phyloP scores from a whole-genome alignment of 306 rosid species.

The Cucumis sativus region DNA sequence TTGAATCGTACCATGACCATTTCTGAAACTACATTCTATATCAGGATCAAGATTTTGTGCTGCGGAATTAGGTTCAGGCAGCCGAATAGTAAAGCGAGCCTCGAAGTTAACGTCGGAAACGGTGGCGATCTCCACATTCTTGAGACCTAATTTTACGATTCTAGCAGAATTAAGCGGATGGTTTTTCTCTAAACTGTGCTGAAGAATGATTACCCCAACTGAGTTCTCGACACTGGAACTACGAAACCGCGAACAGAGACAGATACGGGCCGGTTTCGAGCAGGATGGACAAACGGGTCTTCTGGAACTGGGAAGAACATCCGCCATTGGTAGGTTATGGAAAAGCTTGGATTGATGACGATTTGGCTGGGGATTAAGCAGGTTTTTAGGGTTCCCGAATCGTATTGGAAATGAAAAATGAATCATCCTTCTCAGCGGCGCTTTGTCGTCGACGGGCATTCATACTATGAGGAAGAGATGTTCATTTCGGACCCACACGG shows the following conservation, averaged over 20 bases:
- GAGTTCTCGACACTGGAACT: slow-evolving; percentile 38
- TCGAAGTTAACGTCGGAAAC: slow-evolving; percentile 59
- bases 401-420: background rate
- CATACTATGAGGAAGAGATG: too few relatives aligned
- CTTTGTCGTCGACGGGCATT: too few relatives aligned
- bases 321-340: slow-evolving; percentile 25
- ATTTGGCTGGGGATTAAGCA: background rate
- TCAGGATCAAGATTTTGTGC: background rate
- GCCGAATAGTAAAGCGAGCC: slow-evolving; percentile 36
- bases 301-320: slow-evolving; percentile 26
- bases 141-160: slow-evolving; percentile 61
- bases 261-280: slow-evolving; percentile 57
- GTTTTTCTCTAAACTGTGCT: slow-evolving; percentile 55
- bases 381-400: background rate
- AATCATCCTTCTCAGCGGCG: background rate
- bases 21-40: background rate
- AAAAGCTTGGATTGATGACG: background rate
- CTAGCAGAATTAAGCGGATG: slow-evolving; percentile 82
- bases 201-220: slow-evolving; percentile 58
- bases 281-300: slow-evolving; percentile 65
- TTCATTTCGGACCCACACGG: too few relatives aligned
- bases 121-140: slow-evolving; percentile 39
- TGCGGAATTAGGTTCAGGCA: slow-evolving; percentile 11
- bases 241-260: slow-evolving; percentile 60
- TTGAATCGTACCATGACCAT: background rate